Base-by-base conservation (phyloP, 352 stramenopile genomes). In the Nothophytophthora sp. region DNA sequence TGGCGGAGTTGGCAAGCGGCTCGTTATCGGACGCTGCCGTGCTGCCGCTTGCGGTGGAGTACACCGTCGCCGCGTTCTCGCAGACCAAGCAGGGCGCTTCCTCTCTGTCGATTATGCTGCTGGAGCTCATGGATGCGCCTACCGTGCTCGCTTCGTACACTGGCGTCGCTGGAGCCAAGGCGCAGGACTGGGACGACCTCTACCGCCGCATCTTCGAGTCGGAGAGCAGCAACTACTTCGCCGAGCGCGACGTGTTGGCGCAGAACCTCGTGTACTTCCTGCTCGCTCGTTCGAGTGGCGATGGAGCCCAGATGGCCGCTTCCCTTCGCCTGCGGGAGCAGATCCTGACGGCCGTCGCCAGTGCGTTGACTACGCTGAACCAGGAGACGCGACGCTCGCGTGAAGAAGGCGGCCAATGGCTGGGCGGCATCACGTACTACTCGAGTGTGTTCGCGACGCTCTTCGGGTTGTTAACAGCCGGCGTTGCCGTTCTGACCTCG, bases 141-240 rank as follows among this genome's bases (percentile, higher is more conserved):
- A 58, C 44, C 2, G 42, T 81, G 25, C 58, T 92, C 10, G 30
- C 58, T 4, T 63, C 82, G 15, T 87, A 81, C 48, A 41, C 67
- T 27, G 63, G 60, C 36, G 56, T 36, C n/a, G 45, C 60, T 16
- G 67, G 73, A 12, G 50, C 56, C 27, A 78, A 74, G 37, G 62
- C 66, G 0, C 60, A 75, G 37, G 72, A 86, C 39, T 80, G 68
- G 60, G 66, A 77, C 25, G 64, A 89, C 35, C 51, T 90, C 7
- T 86, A 73, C 42, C 66, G 68, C 36, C 75, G 76, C 33, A 92
- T 92, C 46, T 92, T 92, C 41, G 82, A 92, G 45, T 68, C 77
- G 6, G 82, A 92, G 55, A 88, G 76, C 59, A 82, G 65, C 57
- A 92, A 92, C 47, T 92, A 86, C 49, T 92, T 86, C 42, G 75